phyloP scores from a whole-genome alignment of 148 eudicot genomes.

The Tetragonia tetragonoides region DNA sequence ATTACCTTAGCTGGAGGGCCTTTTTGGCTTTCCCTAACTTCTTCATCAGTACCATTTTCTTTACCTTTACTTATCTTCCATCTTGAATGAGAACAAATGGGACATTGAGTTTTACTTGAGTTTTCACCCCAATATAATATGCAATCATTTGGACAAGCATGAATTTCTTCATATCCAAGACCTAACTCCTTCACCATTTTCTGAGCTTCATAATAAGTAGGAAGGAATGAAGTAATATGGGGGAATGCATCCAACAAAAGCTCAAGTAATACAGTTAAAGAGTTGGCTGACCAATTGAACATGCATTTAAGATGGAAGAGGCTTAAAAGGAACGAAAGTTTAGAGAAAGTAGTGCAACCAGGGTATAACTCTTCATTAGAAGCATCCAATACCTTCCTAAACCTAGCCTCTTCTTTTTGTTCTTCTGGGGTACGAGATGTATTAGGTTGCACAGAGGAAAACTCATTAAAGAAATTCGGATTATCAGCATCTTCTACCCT shows the following conservation, averaged over 20 bases:
- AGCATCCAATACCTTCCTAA: neutral
- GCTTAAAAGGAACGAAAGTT: neutral
- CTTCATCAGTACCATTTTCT: too few relatives aligned
- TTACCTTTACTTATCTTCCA: too few relatives aligned
- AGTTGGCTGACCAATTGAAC: too few relatives aligned
- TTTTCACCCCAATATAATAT: neutral
- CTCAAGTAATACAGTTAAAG: too few relatives aligned
- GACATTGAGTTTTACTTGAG: too few relatives aligned
- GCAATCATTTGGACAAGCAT: neutral
- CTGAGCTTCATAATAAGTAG: neutral
- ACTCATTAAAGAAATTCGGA: too few relatives aligned
- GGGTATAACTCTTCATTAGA: neutral
- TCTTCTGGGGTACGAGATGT: neutral
- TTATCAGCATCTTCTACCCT: too few relatives aligned
- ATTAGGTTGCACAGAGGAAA: neutral
- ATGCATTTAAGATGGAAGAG: neutral
- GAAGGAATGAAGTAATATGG: too few relatives aligned
- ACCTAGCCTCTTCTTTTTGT: neutral
- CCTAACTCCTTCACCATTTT: neutral
- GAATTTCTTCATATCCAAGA: neutral
- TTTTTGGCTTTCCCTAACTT: too few relatives aligned
- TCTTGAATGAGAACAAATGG: too few relatives aligned
- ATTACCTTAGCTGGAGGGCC: too few relatives aligned
- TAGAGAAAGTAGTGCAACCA: neutral
- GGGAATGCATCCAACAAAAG: too few relatives aligned